phyloP scores from a whole-genome alignment of 2,329 filamentous ascomycete genomes.

The Fusarium buxicola region DNA sequence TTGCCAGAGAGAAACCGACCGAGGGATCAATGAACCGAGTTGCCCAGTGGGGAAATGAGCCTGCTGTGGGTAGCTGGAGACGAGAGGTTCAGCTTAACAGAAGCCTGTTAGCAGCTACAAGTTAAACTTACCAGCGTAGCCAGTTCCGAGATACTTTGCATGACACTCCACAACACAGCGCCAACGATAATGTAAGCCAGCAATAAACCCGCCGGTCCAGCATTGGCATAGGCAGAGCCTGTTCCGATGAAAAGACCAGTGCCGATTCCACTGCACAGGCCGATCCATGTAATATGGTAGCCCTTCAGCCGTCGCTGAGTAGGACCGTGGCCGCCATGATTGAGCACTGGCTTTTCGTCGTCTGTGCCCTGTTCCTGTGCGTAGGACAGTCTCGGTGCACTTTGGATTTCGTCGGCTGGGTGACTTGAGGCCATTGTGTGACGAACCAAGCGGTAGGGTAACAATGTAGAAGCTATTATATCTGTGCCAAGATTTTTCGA shows the following conservation, averaged over 20 bases:
- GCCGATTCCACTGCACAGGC: conserved; percentile 41
- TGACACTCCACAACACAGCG: conserved; percentile 41
- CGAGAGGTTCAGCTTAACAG: neutral
- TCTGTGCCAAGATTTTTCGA: neutral
- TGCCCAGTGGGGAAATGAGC: conserved; percentile 43
- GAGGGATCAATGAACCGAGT: conserved; percentile 44
- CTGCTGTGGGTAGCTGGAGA: conserved; percentile 38
- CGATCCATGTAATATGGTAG: conserved; percentile 44
- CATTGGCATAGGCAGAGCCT: conserved; percentile 40
- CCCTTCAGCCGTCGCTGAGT: conserved; percentile 39
- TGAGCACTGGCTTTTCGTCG: conserved; percentile 37
- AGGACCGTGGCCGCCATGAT: conserved; percentile 37
- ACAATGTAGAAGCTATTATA: no score
- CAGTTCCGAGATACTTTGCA: conserved; percentile 44
- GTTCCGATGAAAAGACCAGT: conserved; percentile 42
- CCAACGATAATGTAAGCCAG: conserved; percentile 39
- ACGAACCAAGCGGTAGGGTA: neutral
- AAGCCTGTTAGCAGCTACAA: rapidly evolving
- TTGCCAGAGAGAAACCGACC: conserved; percentile 39
- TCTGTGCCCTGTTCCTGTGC: neutral
- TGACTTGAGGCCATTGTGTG: conserved; percentile 14
- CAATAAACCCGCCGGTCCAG: conserved; percentile 41
- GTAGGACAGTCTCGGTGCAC: conserved; percentile 2
- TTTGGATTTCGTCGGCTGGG: conserved; percentile 22
- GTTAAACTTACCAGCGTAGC: conserved; percentile 34